Percentiles rank a stretch among this genome's conserved stretches.
These are phyloP conservation scores for Spinellus fusiger DNA, from an alignment of 192 early-diverging fungal species.

Conservation along the genomic window DNA sequence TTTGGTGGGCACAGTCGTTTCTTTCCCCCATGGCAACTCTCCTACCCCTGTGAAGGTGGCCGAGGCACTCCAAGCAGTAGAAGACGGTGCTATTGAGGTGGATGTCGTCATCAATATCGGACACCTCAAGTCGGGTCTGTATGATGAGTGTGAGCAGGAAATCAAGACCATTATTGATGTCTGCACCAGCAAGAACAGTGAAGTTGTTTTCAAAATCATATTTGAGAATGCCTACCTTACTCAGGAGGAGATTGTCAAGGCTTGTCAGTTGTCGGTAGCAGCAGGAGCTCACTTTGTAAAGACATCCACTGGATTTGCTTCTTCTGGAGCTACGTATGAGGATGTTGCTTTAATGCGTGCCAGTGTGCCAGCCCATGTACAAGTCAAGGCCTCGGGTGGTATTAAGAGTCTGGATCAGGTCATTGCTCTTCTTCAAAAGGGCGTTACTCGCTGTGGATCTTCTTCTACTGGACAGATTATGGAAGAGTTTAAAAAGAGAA, in stretches of 20 bases:
- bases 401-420: conserved; percentile 51
- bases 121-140: conserved; percentile 38
- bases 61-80: conserved; percentile 45
- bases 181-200: conserved; percentile 34
- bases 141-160: conserved; percentile 40
- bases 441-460: conserved; percentile 51
- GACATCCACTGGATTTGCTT: conserved; percentile 56
- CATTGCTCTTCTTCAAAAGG: conserved; percentile 43
- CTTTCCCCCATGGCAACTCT: conserved; percentile 55
- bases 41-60: conserved; percentile 44
- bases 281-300: conserved; percentile 59
- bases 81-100: conserved; percentile 54
- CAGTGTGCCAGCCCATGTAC: conserved; percentile 29
- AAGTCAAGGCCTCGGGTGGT: conserved; percentile 58
- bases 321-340: conserved; percentile 42
- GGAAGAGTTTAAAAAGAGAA: conserved; percentile 37
- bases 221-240: conserved; percentile 55
- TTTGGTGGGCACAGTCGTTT: conserved; percentile 53
- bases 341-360: conserved; percentile 49
- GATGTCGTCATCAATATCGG: conserved; percentile 58
- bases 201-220: conserved; percentile 52
- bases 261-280: conserved; percentile 34
- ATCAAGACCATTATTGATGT: conserved; percentile 31
- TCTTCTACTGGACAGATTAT: conserved; percentile 48
- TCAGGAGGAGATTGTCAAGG: conserved; percentile 44